These are phyloP conservation scores for Crithidia sp. DNA, from an alignment of 208 protist species.

Conservation along the genomic window DNA sequence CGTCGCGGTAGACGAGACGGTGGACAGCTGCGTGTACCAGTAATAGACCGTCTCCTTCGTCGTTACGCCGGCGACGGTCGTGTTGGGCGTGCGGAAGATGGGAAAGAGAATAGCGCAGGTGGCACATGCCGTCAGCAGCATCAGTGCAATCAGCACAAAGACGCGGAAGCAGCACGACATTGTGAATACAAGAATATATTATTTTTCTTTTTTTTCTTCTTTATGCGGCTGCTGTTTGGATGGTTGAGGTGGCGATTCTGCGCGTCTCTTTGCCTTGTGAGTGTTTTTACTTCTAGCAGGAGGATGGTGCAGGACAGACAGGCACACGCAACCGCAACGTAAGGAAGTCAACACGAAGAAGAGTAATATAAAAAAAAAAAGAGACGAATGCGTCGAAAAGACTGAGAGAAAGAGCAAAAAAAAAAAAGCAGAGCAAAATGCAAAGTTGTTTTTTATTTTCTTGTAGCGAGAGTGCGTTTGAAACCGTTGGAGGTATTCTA, in stretches of 20 bases:
- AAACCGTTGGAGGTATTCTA: too few relatives aligned
- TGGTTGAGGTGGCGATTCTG: neutral
- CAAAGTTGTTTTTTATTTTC: neutral
- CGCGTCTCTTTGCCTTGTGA: neutral
- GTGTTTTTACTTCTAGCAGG: neutral
- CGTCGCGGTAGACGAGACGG: neutral
- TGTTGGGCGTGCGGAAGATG: constrained; percentile 6
- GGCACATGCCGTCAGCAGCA: constrained; percentile 23
- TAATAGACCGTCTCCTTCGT: constrained; percentile 11
- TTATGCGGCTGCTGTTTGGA: neutral
- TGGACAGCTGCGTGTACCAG: constrained; percentile 13
- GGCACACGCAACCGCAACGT: too few relatives aligned
- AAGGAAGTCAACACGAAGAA: too few relatives aligned
- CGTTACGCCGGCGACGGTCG: neutral
- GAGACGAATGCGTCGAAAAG: neutral
- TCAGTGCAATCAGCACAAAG: constrained; percentile 16
- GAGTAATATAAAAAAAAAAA: too few relatives aligned
- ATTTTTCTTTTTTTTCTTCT: neutral
- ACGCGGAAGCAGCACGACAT: constrained; percentile 21
- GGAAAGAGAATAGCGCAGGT: constrained; percentile 19
- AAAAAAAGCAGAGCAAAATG: neutral
- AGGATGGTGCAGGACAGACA: too few relatives aligned
- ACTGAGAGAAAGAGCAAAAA: neutral
- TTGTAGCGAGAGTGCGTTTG: too few relatives aligned
- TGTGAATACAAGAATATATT: neutral